A percentile compares a stretch with the other conserved stretches of the same genome.
phyloP scores from a whole-genome alignment of 805 yeast species.

The Vanderwaltozyma yarrowii region DNA sequence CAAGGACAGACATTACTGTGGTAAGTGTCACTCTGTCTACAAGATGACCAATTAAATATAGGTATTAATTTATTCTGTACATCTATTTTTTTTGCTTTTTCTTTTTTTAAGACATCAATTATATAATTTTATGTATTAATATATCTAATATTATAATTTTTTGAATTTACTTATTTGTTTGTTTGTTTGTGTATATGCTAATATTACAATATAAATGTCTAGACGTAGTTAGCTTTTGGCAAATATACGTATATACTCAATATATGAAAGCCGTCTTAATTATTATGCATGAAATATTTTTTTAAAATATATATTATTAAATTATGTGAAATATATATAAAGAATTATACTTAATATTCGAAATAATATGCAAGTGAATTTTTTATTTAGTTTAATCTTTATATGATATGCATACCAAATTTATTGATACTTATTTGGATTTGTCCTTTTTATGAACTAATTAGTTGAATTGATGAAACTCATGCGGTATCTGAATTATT shows the following conservation, averaged over 20 bases:
- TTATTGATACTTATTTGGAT: background rate
- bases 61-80: slow-evolving; percentile 2
- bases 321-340: no score
- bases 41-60: slow-evolving; percentile 32
- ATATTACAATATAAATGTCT: no score
- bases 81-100: background rate
- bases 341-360: background rate
- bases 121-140: no score
- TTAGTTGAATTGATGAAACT: background rate
- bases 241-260: no score
- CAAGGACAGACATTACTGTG: slow-evolving; percentile 99
- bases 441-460: background rate
- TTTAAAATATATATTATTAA: no score
- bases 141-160: no score
- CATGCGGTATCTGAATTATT: background rate
- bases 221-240: no score
- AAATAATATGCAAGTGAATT: background rate
- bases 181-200: no score
- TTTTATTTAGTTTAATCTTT: no score
- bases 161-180: no score
- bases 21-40: slow-evolving; percentile 97
- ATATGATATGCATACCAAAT: background rate
- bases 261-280: no score
- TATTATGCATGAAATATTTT: no score
- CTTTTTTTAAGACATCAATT: background rate